phyloP scores from a whole-genome alignment of 441 rosid genomes.

The Populus hybrid region DNA sequence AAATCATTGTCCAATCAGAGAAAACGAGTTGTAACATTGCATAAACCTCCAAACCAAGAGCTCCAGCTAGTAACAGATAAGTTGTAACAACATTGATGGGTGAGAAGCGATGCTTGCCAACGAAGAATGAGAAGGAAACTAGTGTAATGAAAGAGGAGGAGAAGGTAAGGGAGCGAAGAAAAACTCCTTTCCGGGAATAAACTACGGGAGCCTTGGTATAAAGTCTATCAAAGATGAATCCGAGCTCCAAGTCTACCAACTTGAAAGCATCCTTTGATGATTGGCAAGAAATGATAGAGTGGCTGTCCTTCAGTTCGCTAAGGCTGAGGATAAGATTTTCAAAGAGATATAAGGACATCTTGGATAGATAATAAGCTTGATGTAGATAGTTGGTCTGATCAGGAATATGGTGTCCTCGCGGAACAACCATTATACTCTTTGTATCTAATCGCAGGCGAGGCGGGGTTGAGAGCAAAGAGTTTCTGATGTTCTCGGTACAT shows the following conservation, averaged over 20 bases:
- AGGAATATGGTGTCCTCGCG: not conserved
- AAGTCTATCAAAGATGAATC: slow-evolving; percentile 20
- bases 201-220: slow-evolving; percentile 19
- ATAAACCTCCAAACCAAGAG: slow-evolving; percentile 16
- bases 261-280: slow-evolving; percentile 12
- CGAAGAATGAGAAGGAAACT: slow-evolving; percentile 5
- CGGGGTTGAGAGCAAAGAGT: not conserved
- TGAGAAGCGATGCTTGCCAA: not conserved
- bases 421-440: not conserved
- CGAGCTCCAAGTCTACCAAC: slow-evolving; percentile 27
- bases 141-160: not conserved
- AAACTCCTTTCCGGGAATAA: not conserved
- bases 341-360: slow-evolving; percentile 10
- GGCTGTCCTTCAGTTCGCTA: not conserved
- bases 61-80: slow-evolving; percentile 21
- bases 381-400: not conserved
- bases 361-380: slow-evolving; percentile 6
- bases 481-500: not conserved
- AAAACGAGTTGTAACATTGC: not conserved
- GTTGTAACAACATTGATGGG: slow-evolving; percentile 5
- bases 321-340: slow-evolving; percentile 3
- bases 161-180: slow-evolving; percentile 13
- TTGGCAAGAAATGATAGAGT: not conserved
- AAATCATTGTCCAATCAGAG: slow-evolving; percentile 16
- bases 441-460: not conserved